These are phyloP conservation scores for Thalassiosira pacifica DNA, from an alignment of 352 stramenopile species.

Conservation along the genomic window DNA sequence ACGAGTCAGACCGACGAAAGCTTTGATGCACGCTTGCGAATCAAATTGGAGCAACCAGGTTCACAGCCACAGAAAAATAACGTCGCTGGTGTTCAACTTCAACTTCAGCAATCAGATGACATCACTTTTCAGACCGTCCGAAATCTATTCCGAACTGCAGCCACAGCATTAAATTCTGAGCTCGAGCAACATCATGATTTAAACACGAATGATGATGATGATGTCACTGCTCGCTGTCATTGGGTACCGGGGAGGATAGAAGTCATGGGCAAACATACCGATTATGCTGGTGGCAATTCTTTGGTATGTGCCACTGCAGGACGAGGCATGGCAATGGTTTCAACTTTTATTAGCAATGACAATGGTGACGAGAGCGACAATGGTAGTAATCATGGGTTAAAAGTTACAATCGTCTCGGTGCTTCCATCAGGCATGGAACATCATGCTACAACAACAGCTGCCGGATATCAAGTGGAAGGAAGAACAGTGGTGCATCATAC, in stretches of 20 bases:
- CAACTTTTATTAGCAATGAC: neutral
- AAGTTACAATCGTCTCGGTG: conserved; percentile 42
- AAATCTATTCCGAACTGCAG: conserved; percentile 27
- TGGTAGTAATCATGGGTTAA: neutral
- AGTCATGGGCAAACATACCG: conserved; percentile 55
- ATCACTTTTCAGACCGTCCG: conserved; percentile 20
- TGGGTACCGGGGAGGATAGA: conserved; percentile 50
- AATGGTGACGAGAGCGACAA: neutral
- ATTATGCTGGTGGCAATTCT: conserved; percentile 50
- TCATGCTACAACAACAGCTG: conserved; percentile 1
- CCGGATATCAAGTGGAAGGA: conserved; percentile 29
- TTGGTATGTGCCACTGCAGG: conserved; percentile 32
- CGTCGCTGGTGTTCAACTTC: neutral
- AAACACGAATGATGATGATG: neutral
- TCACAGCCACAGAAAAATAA: neutral
- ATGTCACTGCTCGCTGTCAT: conserved; percentile 4
- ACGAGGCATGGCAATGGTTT: conserved; percentile 43
- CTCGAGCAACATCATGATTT: neutral
- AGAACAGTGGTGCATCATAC: conserved; percentile 42
- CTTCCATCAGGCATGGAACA: conserved; percentile 34
- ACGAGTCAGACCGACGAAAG: neutral
- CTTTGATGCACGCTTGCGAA: conserved; percentile 21
- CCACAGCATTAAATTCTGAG: conserved; percentile 21
- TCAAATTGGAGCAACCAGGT: neutral
- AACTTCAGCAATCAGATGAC: neutral